Base-by-base conservation (phyloP, 371 early-diverging fungal species). In the Actinomucor elegans region DNA sequence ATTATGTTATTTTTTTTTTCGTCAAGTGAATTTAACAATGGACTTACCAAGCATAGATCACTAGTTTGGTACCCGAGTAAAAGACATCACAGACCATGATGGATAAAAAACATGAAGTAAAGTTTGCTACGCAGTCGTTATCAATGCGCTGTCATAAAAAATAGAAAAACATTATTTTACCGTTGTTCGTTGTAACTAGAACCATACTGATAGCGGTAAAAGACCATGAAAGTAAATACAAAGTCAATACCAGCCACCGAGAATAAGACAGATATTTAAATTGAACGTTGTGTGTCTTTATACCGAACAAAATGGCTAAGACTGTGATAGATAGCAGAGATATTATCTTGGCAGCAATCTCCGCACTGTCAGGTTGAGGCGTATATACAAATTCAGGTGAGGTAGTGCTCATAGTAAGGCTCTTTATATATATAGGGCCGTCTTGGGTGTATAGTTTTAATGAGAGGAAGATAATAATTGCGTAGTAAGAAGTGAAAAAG, bases 211-310 rank as follows among this genome's bases (percentile, higher is more conserved):
- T 36, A 1, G 33, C 15, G 2, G 53, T 52, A 34, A 65, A 65
- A 32, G 60, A 42, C 65, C 65, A 65, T n/a, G 60, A 59, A 23
- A 59, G 26, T 8, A 53, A 4, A 26, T 65, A 65, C 6, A 65
- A 48, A 14, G 27, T 9, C 18, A 60, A 20, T 0, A 60, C 56
- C 3, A 65, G 37, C 56, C 65, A 59, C 28, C 51, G 47, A 6
- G 60, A 59, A 45, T 55, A 65, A 4, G 65, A 40, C 5, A 65
- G n/a, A 14, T 59, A 65, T 34, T 43, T 55, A 27, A 48, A 60
- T 15, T 65, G 55, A 4, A 65, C 48, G 38, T 56, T 52, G 27
- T 21, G 55, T 14, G 59, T 60, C 21, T 65, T 65, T 1, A 52
- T 37, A 5, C 65, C 65, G 35, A 65, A 55, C 10, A 65, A 26